Evolutionary conservation across 2,329 filamentous ascomycete species (phyloP).

Genomic region (Arthrinium phaeospermum): DNA sequence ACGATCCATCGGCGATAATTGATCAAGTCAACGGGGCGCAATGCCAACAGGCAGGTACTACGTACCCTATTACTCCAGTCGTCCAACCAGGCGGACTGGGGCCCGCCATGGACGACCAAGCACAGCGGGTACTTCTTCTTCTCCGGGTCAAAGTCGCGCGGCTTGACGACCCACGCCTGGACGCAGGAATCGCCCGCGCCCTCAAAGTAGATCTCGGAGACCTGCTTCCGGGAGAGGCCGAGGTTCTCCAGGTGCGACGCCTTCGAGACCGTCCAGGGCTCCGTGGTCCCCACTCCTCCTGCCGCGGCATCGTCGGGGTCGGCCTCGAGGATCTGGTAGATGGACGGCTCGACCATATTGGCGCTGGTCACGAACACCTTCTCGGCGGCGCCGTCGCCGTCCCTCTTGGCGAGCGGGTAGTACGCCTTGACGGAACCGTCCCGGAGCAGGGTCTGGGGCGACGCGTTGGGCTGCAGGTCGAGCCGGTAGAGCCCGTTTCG

Average conservation of each 20-base stretch:
- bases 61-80: slow-evolving; percentile 53
- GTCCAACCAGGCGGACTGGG: slow-evolving; percentile 57
- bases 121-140: slow-evolving; percentile 46
- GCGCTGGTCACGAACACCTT: slow-evolving; percentile 44
- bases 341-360: slow-evolving; percentile 44
- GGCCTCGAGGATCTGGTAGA: slow-evolving; percentile 42
- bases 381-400: slow-evolving; percentile 32
- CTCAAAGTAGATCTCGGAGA: slow-evolving; percentile 48
- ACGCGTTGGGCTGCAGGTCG: slow-evolving; percentile 37
- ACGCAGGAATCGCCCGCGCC: slow-evolving; percentile 42
- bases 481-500: slow-evolving; percentile 41
- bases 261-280: slow-evolving; percentile 38
- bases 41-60: neutral
- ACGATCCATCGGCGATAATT: neutral
- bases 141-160: slow-evolving; percentile 42
- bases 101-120: slow-evolving; percentile 45
- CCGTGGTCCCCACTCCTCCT: neutral
- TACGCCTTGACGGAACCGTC: slow-evolving; percentile 37
- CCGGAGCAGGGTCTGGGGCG: slow-evolving; percentile 33
- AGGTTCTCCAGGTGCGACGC: slow-evolving; percentile 38
- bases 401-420: slow-evolving; percentile 32
- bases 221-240: slow-evolving; percentile 42
- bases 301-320: slow-evolving; percentile 28
- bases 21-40: neutral
- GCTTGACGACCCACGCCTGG: slow-evolving; percentile 47